phyloP scores from a whole-genome alignment of 2,329 filamentous ascomycete species.

The Colletotrichum sp. region DNA sequence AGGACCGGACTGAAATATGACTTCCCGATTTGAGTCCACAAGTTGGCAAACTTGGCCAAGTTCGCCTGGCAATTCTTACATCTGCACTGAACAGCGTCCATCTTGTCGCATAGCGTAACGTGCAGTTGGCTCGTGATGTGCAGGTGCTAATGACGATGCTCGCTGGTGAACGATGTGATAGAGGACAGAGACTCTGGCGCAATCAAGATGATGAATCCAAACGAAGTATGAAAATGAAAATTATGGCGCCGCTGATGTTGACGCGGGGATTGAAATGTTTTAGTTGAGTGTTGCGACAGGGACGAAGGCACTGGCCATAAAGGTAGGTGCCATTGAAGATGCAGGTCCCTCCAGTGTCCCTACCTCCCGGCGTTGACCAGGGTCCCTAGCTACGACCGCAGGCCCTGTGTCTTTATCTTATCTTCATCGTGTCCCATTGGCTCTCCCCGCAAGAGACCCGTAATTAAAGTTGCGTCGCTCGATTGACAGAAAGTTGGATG shows the following conservation, averaged over 20 bases:
- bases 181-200: neutral
- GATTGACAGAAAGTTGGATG: neutral
- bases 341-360: neutral
- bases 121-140: neutral
- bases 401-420: neutral
- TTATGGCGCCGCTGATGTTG: neutral
- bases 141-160: neutral
- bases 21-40: slow-evolving; percentile 46
- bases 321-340: neutral
- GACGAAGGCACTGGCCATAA: neutral
- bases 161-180: neutral
- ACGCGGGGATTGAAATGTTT: neutral
- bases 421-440: neutral
- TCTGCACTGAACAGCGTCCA: slow-evolving; percentile 40
- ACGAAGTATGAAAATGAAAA: neutral
- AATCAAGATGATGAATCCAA: neutral
- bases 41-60: slow-evolving; percentile 37
- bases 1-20: slow-evolving; percentile 43
- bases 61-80: slow-evolving; percentile 36
- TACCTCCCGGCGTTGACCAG: neutral
- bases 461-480: neutral
- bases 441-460: neutral
- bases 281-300: neutral
- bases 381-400: neutral
- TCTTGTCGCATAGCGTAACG: slow-evolving; percentile 16